phyloP scores from a whole-genome alignment of 805 yeast genomes.

The Saturnispora halmiae region DNA sequence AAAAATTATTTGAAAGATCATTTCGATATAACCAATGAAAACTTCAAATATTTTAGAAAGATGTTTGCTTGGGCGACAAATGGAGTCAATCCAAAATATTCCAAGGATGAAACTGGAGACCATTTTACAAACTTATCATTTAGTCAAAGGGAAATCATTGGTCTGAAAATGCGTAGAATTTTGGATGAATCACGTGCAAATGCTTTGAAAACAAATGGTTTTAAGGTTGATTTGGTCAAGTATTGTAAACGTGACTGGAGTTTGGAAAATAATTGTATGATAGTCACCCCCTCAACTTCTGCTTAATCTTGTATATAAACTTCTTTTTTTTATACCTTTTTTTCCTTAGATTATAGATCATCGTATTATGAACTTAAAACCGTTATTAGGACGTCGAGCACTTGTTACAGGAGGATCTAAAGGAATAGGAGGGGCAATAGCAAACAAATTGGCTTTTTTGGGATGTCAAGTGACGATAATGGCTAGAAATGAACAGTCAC shows the following conservation, averaged over 20 bases:
- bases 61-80: constrained; percentile 87
- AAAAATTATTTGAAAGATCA: constrained; percentile 29
- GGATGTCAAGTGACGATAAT: constrained; percentile 48
- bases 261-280: constrained; percentile 46
- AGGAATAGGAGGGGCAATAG: constrained; percentile 57
- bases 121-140: constrained; percentile 41
- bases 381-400: constrained; percentile 27
- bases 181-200: constrained; percentile 63
- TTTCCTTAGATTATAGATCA: no score
- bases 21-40: constrained; percentile 26
- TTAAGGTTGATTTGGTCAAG: constrained; percentile 40
- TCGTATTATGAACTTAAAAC: background rate
- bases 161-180: constrained; percentile 59
- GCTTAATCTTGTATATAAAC: background rate
- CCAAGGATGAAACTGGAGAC: constrained; percentile 30
- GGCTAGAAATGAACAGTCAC: constrained; percentile 35
- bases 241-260: constrained; percentile 54
- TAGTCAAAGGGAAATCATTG: constrained; percentile 48
- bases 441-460: constrained; percentile 36
- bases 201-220: constrained; percentile 36
- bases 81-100: constrained; percentile 41
- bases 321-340: background rate
- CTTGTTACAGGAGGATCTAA: constrained; percentile 61
- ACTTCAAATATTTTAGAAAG: constrained; percentile 38
- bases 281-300: constrained; percentile 12